phyloP scores from a whole-genome alignment of 192 early-diverging fungal genomes.

The Mortierella alpina region DNA sequence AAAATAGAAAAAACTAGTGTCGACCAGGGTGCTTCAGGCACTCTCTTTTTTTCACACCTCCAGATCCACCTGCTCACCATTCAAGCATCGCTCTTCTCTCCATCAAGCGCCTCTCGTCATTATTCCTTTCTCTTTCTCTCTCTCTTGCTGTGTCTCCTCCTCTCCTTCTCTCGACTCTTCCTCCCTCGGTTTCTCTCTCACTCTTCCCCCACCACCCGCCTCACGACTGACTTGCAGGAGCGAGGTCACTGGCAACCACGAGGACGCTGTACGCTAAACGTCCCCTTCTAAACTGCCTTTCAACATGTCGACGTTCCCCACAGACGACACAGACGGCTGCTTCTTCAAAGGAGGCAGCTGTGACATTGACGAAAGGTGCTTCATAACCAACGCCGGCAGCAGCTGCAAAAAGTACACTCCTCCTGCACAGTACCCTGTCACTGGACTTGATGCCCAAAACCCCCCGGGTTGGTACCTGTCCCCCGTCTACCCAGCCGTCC shows the following conservation, averaged over 20 bases:
- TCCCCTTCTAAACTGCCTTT: neutral
- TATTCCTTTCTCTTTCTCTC: neutral
- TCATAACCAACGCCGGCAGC: constrained; percentile 16
- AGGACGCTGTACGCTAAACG: neutral
- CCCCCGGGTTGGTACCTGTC: constrained; percentile 37
- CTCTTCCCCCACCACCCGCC: neutral
- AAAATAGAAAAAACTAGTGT: too few species aligned
- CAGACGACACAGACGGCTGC: constrained; percentile 19
- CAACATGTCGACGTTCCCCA: constrained; percentile 28
- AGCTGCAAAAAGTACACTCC: constrained; percentile 20
- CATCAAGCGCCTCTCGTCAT: neutral
- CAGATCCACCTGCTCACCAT: too few species aligned
- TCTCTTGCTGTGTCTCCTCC: neutral
- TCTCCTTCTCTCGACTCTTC: neutral
- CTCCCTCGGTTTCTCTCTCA: neutral
- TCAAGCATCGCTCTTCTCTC: neutral
- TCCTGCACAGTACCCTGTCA: constrained; percentile 1
- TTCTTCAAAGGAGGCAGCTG: neutral
- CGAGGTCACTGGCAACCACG: neutral
- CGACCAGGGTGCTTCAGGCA: too few species aligned
- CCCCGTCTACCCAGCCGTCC: constrained; percentile 16
- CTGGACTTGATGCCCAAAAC: neutral
- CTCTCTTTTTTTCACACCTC: too few species aligned
- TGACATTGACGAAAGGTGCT: constrained; percentile 3
- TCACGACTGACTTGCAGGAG: neutral